phyloP scores from a whole-genome alignment of 2,329 filamentous ascomycete genomes.

The Dactylonectria macrodidyma region DNA sequence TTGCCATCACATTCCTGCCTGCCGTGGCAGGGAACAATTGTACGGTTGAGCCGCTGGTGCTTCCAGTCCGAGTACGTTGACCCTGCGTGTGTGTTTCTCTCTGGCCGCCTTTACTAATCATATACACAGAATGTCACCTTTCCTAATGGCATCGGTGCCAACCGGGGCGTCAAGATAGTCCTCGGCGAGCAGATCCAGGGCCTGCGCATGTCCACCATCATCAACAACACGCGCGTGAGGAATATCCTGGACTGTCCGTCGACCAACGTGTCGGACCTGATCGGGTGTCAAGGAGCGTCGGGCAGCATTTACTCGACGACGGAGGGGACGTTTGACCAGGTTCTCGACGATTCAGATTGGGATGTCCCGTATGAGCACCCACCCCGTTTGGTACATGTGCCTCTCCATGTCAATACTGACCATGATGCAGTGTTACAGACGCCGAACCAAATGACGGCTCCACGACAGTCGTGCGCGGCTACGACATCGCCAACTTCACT shows the following conservation, averaged over 20 bases:
- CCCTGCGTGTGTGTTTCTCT: not conserved
- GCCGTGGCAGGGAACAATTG: constrained; percentile 14
- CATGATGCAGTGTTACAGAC: constrained; percentile 8
- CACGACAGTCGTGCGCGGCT: constrained; percentile 23
- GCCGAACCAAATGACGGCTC: constrained; percentile 18
- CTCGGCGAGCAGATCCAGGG: constrained; percentile 25
- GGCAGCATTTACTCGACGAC: constrained; percentile 27
- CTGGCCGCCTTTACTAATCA: not conserved
- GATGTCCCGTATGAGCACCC: constrained; percentile 15
- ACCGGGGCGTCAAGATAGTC: constrained; percentile 27
- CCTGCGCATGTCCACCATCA: constrained; percentile 26
- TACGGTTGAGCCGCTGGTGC: constrained; percentile 19
- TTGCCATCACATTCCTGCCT: constrained; percentile 5
- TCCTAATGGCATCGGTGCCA: constrained; percentile 30
- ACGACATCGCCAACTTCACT: constrained; percentile 26
- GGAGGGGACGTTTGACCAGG: constrained; percentile 6
- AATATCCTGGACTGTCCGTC: constrained; percentile 27
- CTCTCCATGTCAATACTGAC: not conserved
- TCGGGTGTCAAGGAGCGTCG: constrained; percentile 28
- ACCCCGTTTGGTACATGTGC: not conserved
- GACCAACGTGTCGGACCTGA: constrained; percentile 15
- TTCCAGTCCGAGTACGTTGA: constrained; percentile 18
- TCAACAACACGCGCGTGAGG: constrained; percentile 29
- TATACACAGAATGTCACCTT: constrained; percentile 23
- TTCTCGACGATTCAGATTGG: constrained; percentile 25